These are phyloP conservation scores for Aspergillus campestris DNA, from an alignment of 495 filamentous ascomycete genomes.

Conservation along the genomic window DNA sequence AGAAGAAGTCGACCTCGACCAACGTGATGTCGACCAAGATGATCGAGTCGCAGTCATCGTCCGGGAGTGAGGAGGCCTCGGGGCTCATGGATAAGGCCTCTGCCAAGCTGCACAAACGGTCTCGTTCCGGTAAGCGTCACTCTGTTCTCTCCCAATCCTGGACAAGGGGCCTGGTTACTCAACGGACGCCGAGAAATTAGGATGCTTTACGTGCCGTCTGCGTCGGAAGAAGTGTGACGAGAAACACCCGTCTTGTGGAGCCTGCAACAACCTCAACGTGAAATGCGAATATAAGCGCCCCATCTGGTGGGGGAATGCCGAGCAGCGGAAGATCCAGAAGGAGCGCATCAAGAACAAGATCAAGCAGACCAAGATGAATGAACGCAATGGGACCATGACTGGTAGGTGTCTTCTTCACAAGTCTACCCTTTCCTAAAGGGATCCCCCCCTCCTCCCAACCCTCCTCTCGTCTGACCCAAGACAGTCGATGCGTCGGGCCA, in stretches of 20 bases:
- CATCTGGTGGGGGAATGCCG: constrained; percentile 92
- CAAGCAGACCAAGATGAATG: constrained; percentile 87
- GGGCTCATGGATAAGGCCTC: constrained; percentile 47
- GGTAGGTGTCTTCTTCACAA: constrained; percentile 11
- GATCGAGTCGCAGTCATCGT: constrained; percentile 10
- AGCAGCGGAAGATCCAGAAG: constrained; percentile 77
- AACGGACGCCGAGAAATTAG: constrained; percentile 32
- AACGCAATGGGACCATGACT: constrained; percentile 55
- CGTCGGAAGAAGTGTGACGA: constrained; percentile 98
- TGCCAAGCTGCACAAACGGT: constrained; percentile 82
- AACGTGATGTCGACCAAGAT: constrained; percentile 5
- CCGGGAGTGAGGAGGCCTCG: constrained; percentile 10
- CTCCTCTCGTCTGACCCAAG: neutral
- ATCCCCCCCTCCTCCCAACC: neutral
- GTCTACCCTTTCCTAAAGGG: too few relatives aligned
- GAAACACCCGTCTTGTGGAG: constrained; percentile 72
- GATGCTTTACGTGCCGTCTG: constrained; percentile 94
- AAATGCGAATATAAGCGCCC: constrained; percentile 93
- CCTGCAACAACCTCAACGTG: constrained; percentile 81
- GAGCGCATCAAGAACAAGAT: constrained; percentile 95
- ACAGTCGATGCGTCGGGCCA: constrained; percentile 10
- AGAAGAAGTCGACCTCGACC: constrained; percentile 12
- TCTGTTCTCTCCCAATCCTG: neutral
- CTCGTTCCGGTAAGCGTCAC: constrained; percentile 70
- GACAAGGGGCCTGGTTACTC: neutral